Evolutionary conservation across 208 protist species (phyloP).

Genomic region (Naegleria gruberi): DNA sequence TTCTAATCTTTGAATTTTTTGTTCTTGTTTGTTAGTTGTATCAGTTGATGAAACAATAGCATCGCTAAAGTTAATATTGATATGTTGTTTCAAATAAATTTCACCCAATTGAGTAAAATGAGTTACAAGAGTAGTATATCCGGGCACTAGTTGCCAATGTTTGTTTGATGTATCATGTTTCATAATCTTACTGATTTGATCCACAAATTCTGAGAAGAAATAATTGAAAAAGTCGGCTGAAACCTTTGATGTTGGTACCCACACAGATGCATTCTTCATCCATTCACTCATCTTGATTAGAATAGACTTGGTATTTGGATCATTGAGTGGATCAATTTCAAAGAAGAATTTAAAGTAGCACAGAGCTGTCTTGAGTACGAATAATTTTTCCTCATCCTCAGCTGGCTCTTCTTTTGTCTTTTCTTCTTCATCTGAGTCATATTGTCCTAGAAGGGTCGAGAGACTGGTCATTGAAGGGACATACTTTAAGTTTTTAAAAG

Average conservation of each 20-base stretch:
- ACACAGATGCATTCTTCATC: background rate
- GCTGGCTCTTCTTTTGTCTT: background rate
- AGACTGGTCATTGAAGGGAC: background rate
- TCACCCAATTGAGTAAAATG: background rate
- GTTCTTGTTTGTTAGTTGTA: background rate
- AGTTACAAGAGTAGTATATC: background rate
- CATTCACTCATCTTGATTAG: background rate
- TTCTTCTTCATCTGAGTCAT: background rate
- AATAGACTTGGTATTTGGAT: background rate
- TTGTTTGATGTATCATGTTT: background rate
- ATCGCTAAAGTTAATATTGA: background rate
- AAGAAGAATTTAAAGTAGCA: background rate
- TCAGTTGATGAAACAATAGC: no score
- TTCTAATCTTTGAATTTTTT: background rate
- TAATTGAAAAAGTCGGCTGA: background rate
- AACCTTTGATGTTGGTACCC: background rate
- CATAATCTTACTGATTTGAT: background rate
- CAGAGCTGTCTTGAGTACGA: background rate
- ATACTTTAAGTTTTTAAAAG: background rate
- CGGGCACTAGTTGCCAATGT: background rate
- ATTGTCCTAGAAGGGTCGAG: background rate
- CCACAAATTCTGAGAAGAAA: constrained; percentile 12
- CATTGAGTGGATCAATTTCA: background rate
- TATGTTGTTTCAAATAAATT: background rate
- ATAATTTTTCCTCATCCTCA: background rate